Percentiles rank a stretch among this genome's conserved stretches.
Evolutionary conservation across 257 asterid species (phyloP).

Genomic region (Fraxinus excelsior): DNA sequence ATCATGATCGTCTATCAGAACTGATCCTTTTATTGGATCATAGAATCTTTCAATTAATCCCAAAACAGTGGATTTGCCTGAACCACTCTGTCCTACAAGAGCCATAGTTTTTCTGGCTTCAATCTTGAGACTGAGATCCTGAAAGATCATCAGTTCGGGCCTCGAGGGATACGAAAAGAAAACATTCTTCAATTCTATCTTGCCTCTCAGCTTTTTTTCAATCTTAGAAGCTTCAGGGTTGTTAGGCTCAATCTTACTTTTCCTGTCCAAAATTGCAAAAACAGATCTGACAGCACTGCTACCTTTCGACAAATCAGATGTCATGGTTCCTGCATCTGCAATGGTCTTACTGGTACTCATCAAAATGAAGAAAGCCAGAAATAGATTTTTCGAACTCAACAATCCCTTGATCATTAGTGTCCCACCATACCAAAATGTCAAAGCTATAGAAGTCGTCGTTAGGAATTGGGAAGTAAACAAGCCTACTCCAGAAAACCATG

Average conservation of each 20-base stretch:
- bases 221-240: conserved; percentile 31
- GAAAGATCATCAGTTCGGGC: conserved; percentile 66
- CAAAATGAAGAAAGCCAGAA: conserved; percentile 68
- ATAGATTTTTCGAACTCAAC: conserved; percentile 57
- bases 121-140: conserved; percentile 56
- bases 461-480: conserved; percentile 57
- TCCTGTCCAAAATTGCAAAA: conserved; percentile 54
- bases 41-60: conserved; percentile 72
- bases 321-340: conserved; percentile 85
- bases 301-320: conserved; percentile 70
- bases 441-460: conserved; percentile 54
- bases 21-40: conserved; percentile 62
- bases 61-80: conserved; percentile 74
- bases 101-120: conserved; percentile 62
- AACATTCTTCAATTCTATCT: conserved; percentile 48
- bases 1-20: conserved; percentile 57
- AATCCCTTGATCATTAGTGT: conserved; percentile 53
- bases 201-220: conserved; percentile 41
- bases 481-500: conserved; percentile 66
- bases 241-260: conserved; percentile 60
- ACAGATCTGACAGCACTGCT: conserved; percentile 54
- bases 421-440: conserved; percentile 85
- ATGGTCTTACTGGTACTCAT: conserved; percentile 79
- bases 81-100: conserved; percentile 77
- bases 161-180: conserved; percentile 65